Conservation (phyloP, 352 stramenopile genomes). For the Phytophthora capsici region DNA sequence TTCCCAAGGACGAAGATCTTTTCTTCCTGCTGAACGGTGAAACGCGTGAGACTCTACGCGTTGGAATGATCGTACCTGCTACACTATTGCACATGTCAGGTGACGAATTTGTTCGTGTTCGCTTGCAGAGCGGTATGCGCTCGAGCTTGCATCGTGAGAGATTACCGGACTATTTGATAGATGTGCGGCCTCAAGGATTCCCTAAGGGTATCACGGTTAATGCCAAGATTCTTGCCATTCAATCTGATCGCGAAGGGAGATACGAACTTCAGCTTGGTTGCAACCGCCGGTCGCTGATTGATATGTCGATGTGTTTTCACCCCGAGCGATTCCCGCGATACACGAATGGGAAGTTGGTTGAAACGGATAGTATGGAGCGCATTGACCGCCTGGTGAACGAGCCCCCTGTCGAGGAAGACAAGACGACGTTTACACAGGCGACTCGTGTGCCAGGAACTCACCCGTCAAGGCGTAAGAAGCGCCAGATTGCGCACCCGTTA, state of each 20-base stretch:
- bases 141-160: slow-evolving; percentile 78
- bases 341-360: slow-evolving; percentile 59
- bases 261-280: slow-evolving; percentile 83
- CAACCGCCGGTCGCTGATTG: slow-evolving; percentile 73
- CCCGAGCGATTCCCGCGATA: slow-evolving; percentile 61
- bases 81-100: slow-evolving; percentile 86
- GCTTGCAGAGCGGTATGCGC: slow-evolving; percentile 85
- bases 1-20: slow-evolving; percentile 83
- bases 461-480: slow-evolving; percentile 82
- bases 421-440: slow-evolving; percentile 49
- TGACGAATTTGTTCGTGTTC: slow-evolving; percentile 86
- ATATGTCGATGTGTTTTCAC: slow-evolving; percentile 80
- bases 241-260: slow-evolving; percentile 75
- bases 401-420: slow-evolving; percentile 78
- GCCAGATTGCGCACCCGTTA: slow-evolving; percentile 84
- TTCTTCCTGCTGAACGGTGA: slow-evolving; percentile 90
- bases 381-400: slow-evolving; percentile 84
- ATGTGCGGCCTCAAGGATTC: slow-evolving; percentile 67
- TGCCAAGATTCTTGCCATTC: slow-evolving; percentile 77
- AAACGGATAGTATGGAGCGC: slow-evolving; percentile 71
- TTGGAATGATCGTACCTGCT: slow-evolving; percentile 88
- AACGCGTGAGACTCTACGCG: slow-evolving; percentile 76
- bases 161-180: slow-evolving; percentile 81
- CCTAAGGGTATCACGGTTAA: slow-evolving; percentile 90
- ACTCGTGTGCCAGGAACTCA: slow-evolving; percentile 34